phyloP scores from a whole-genome alignment of 2,329 filamentous ascomycete genomes.

The Colletotrichum tamarilloi region DNA sequence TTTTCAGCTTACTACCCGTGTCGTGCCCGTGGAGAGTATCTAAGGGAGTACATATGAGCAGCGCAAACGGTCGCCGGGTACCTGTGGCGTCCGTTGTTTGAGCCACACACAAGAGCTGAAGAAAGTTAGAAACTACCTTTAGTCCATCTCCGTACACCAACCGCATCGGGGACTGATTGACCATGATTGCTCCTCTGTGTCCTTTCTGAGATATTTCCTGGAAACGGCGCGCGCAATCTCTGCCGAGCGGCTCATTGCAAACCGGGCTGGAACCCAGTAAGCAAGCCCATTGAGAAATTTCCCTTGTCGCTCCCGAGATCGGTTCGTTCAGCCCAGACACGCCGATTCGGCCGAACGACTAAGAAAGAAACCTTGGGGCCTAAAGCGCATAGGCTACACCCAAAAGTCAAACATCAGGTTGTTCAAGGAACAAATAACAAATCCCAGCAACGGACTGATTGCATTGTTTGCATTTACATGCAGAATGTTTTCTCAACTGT shows the following conservation, averaged over 20 bases:
- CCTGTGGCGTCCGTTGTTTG: constrained; percentile 20
- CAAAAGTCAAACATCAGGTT: neutral
- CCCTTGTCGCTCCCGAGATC: neutral
- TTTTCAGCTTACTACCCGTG: no score
- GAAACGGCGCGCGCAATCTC: neutral
- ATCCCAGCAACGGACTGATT: neutral
- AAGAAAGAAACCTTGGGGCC: neutral
- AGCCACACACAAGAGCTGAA: neutral
- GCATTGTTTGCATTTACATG: neutral
- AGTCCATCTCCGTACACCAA: neutral
- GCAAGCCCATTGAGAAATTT: neutral
- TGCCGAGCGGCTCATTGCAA: neutral
- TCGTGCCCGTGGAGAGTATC: no score
- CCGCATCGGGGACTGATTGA: neutral
- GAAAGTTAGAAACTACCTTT: neutral
- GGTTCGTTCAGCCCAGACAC: neutral
- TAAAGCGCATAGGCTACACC: neutral
- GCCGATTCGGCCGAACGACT: neutral
- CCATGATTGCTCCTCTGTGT: neutral
- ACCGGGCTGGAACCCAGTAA: neutral
- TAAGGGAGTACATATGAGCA: neutral
- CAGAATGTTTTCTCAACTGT: neutral
- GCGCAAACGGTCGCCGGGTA: neutral
- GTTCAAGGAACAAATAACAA: neutral
- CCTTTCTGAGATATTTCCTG: neutral